Conservation (phyloP, 441 rosid species). For the Arabidopsis hybrid region DNA sequence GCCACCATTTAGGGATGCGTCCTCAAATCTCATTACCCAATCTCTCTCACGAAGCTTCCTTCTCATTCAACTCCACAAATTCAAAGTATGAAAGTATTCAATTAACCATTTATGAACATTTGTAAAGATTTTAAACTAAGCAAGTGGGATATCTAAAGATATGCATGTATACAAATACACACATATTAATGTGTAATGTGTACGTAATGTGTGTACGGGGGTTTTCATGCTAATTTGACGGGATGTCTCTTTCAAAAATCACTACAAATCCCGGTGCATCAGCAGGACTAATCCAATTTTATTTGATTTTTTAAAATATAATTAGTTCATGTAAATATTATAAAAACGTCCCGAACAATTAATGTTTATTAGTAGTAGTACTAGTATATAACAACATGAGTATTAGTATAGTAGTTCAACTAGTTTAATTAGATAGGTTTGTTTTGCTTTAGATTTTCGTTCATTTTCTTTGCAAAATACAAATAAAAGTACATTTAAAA, state of each 20-base stretch:
- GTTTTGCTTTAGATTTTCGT: background rate
- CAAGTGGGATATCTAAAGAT: conserved; percentile 20
- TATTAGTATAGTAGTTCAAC: too few relatives aligned
- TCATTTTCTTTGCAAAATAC: background rate
- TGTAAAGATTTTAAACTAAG: conserved; percentile 12
- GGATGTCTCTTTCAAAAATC: conserved; percentile 38
- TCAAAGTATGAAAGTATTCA: conserved; percentile 32
- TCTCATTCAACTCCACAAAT: conserved; percentile 11
- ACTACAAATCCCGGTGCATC: conserved; percentile 54
- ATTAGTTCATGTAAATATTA: background rate
- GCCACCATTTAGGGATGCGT: conserved; percentile 17
- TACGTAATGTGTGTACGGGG: conserved; percentile 1
- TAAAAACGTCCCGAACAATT: background rate
- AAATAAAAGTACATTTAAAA: background rate
- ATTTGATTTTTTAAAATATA: background rate
- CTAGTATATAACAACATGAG: too few relatives aligned
- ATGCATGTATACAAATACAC: conserved; percentile 8
- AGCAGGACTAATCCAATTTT: conserved; percentile 19
- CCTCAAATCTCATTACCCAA: conserved; percentile 21
- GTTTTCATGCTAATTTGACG: conserved; percentile 37
- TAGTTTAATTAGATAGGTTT: background rate
- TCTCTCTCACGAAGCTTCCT: conserved; percentile 38
- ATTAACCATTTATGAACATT: conserved; percentile 25
- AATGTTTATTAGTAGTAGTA: background rate
- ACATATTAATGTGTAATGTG: conserved; percentile 20